Evolutionary conservation across 2,329 filamentous ascomycete genomes (phyloP), one percentile per base, ranked within the genome.

Genomic region (Tolypocladium cylindrosporum): DNA sequence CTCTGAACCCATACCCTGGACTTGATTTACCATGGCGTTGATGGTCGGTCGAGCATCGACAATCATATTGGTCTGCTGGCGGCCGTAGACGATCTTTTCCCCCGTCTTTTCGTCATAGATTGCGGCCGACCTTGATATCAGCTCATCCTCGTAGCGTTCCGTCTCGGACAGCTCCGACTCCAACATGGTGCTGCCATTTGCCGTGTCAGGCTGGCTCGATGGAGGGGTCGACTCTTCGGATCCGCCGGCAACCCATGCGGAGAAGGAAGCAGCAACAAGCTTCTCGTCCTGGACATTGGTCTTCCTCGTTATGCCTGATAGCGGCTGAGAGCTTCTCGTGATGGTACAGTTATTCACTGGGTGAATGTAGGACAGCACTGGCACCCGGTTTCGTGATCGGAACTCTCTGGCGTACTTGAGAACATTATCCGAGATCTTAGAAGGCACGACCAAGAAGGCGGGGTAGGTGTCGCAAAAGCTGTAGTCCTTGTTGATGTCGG

Each of bases 301-400:
- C 67, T 96, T 94, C 61, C 89, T 85, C 54, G 89, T 85, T 31
- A 97, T 83, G 16, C 94, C 94, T 1, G 93, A 89, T 58, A 93
- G 79, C 0, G 94, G 94, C 70, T 99, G 94, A 4, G 93, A 96
- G 68, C 91, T 96, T 69, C 94, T 83, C 2, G 93, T 97, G 62
- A 99, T 96, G 31, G 92, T 94, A 72, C 94, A 97, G 70, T 96
- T 96, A 71, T 97, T 99, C 66, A 97, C 80, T 0, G 91, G 90
- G 71, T 99, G 94, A n/a, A 97, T 84, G 72, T 99, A 99, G 27
- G 91, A 91, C 43, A 99, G 77, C 4, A 87, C 89, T 1, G 94
- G 94, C 71, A 99, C 92, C 60, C 94, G 87, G 62, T 88, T 86
- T 60, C 92, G 85, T 0, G 94, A 97, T 55, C 94, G 88, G 73